Evolutionary conservation across 805 yeast species (phyloP), one percentile per base, ranked within the genome.

Genomic region (Yamadazyma ubonensis): DNA sequence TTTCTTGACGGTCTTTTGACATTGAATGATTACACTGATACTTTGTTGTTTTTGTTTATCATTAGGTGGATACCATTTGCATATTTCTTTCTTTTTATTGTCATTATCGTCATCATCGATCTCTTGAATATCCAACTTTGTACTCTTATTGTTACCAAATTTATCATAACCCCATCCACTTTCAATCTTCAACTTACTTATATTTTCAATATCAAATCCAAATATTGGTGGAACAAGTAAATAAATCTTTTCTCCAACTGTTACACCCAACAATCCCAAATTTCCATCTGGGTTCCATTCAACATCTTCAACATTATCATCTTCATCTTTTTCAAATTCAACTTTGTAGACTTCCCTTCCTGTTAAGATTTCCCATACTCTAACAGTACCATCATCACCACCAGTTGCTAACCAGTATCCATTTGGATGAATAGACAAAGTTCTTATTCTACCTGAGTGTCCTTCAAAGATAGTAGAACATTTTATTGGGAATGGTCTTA

Each of bases 331-430:
- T 22, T 39, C 41, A 11, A 39, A 12, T 41, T 67, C 65, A n/a
- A 76, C 69, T 45, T 78, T 77, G 73, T 78, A 86, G 37, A 91
- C 86, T 70, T 91, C 95, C 65, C 99, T 81, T 33, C 99, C 99
- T 4, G 97, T 87, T 44, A 89, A 67, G 14, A 89, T 82, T 67
- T 93, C 99, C 98, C 99, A 93, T n/a, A 93, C 75, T 52, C 96
- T 77, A 5, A 93, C 90, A 12, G 90, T 77, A 40, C 98, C 98
- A 59, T 93, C 99, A 59, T 93, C 98, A 12, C 96, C 86, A 43
- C 97, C 99, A 3, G 99, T 93, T 15, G 99, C 99, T 41, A 93
- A 70, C 93, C 96, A 93, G 52, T 84, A 72, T 4, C 99, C 99
- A 22, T 81, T 72, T 36, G 96, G 95, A 58, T 91, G 96, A 34